phyloP scores from a whole-genome alignment of 192 early-diverging fungal genomes.

The Gaertneriomyces semiglobifer region DNA sequence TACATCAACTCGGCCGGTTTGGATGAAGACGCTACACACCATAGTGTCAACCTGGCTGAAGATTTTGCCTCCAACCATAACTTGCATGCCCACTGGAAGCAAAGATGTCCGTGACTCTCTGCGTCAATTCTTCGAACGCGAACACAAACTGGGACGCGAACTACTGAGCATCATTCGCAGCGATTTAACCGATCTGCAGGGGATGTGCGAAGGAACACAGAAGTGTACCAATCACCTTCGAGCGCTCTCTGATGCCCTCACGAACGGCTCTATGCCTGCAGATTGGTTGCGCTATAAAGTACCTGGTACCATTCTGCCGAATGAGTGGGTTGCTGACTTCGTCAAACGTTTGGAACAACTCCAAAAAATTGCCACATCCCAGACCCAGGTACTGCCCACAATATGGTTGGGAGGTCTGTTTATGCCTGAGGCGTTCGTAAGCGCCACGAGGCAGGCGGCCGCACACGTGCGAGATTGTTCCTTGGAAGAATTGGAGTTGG shows the following conservation, averaged over 20 bases:
- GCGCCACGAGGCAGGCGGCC: slow-evolving; percentile 81
- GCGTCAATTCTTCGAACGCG: slow-evolving; percentile 81
- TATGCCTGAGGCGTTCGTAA: slow-evolving; percentile 86
- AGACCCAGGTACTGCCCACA: slow-evolving; percentile 7
- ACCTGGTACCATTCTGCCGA: slow-evolving; percentile 53
- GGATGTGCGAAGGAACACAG: slow-evolving; percentile 69
- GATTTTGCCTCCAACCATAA: slow-evolving; percentile 51
- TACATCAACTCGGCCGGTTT: slow-evolving; percentile 55
- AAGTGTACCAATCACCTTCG: slow-evolving; percentile 88
- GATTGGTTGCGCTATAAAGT: slow-evolving; percentile 71
- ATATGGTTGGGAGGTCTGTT: slow-evolving; percentile 88
- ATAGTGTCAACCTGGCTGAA: slow-evolving; percentile 58
- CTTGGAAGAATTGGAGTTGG: slow-evolving; percentile 73
- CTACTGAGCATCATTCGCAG: slow-evolving; percentile 60
- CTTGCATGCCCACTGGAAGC: background rate
- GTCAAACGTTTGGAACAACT: slow-evolving; percentile 66
- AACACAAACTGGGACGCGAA: slow-evolving; percentile 57
- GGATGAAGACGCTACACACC: slow-evolving; percentile 67
- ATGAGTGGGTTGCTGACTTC: slow-evolving; percentile 74
- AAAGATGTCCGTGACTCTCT: slow-evolving; percentile 52
- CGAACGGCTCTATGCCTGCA: slow-evolving; percentile 66
- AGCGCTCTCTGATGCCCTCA: slow-evolving; percentile 63
- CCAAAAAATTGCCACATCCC: slow-evolving; percentile 36
- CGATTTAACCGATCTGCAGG: slow-evolving; percentile 64
- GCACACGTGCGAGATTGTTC: slow-evolving; percentile 74